Evolutionary conservation across 306 rosid genomes (phyloP), one percentile per base, ranked within the genome.

Genomic region (Sechiopsis laciniata): DNA sequence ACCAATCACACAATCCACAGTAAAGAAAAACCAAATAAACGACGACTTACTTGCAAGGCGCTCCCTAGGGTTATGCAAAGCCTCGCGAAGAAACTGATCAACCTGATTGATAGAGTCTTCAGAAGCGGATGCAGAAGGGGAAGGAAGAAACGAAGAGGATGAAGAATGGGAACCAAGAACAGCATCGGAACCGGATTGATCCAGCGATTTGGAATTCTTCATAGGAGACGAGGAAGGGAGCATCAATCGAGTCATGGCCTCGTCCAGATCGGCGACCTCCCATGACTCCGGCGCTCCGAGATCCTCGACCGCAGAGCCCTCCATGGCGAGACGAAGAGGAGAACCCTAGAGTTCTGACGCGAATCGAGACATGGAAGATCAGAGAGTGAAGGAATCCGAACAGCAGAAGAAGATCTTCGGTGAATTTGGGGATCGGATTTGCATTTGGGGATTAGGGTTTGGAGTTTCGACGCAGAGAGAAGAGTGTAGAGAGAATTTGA

Each of bases 241-340:
- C 78, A 86, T 80, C 72, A 94, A 84, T 70, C 95, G 95, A 79
- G 61, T 80, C 95, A 91, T 81, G 74, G 95, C 87, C 74, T 85
- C 91, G 77, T 87, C 97, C 84, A 94, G 84, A 82, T 88, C 92
- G 45, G 97, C 87, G 66, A 84, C 88, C 89, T 94, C 99, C 99
- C 97, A 91, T 74, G 97, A 86, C 75, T 91, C 96, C 21, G 97
- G 99, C 80, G 99, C 97, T 86, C 92, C 90, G 78, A 82, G 84
- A 83, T 93, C 98, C 70, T 88, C 94, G 62, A 76, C 90, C 75
- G 80, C 87, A 87, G 96, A 88, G 91, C 92, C 94, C 88, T 84
- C 97, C 98, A 89, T 94, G 76, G 87, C 79, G 75, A 21, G 45
- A 62, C 26, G 16, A 63, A 63, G 52, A 55, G 54, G 73, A 69